Evolutionary conservation across 2,329 filamentous ascomycete species (phyloP).

Genomic region (Cladosporium cucumerinum): DNA sequence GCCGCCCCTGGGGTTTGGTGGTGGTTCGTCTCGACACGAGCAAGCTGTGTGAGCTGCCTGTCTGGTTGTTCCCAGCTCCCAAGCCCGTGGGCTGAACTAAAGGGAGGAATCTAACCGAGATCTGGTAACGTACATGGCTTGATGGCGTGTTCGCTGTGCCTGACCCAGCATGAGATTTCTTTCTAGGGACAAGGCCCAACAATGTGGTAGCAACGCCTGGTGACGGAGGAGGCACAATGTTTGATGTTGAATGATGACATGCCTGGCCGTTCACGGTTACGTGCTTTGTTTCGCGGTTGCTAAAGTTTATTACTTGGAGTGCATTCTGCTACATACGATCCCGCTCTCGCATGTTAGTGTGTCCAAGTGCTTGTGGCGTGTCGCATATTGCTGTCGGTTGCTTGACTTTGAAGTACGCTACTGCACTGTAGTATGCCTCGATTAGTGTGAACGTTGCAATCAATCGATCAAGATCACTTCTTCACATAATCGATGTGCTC

Average conservation of each 20-base stretch:
- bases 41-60: neutral
- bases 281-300: neutral
- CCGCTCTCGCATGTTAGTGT: neutral
- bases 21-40: neutral
- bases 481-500: neutral
- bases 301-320: neutral
- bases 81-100: neutral
- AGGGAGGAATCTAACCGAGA: neutral
- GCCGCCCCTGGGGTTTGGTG: neutral
- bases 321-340: neutral
- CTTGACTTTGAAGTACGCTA: neutral
- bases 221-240: neutral
- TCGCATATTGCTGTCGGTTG: neutral
- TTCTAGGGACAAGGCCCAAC: slow-evolving; percentile 1
- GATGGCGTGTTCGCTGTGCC: slow-evolving; percentile 6
- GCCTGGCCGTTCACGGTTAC: neutral
- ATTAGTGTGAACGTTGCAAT: neutral
- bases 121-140: neutral
- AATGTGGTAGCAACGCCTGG: slow-evolving; percentile 1
- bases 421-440: neutral
- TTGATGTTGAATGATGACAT: neutral
- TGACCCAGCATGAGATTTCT: neutral
- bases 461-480: neutral
- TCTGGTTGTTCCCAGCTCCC: slow-evolving; percentile 1
- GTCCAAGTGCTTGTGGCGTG: neutral